Conservation (phyloP, 768 basidiomycete species). For the Termitomyces sp. region DNA sequence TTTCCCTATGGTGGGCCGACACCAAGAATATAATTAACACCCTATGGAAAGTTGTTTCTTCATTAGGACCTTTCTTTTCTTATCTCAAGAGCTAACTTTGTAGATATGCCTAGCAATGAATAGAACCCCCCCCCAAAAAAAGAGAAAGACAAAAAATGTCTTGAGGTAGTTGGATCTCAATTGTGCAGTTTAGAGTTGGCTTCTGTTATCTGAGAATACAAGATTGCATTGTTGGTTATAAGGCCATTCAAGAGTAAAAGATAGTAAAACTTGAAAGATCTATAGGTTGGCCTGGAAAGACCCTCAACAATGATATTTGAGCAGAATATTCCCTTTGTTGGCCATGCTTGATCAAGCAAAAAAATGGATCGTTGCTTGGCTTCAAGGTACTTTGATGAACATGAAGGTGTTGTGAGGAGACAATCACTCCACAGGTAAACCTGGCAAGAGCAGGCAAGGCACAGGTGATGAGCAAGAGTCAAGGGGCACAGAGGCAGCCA, state of each 20-base stretch:
- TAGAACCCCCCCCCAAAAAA: too few relatives aligned
- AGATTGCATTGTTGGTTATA: neutral
- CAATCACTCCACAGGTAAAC: too few relatives aligned
- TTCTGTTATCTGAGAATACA: neutral
- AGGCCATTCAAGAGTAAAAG: neutral
- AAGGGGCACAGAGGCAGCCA: too few relatives aligned
- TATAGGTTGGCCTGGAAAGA: neutral
- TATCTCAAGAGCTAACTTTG: too few relatives aligned
- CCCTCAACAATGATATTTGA: neutral
- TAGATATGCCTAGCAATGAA: too few relatives aligned
- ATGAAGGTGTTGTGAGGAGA: neutral
- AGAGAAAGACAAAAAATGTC: neutral
- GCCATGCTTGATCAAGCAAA: neutral
- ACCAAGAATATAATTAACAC: too few relatives aligned
- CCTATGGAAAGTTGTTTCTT: too few relatives aligned
- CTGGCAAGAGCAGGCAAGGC: too few relatives aligned
- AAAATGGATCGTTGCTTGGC: neutral
- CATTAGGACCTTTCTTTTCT: too few relatives aligned
- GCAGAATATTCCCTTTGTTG: conserved; percentile 8
- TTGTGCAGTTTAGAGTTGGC: neutral
- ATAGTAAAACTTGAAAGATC: neutral
- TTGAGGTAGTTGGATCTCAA: neutral
- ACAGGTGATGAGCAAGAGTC: too few relatives aligned
- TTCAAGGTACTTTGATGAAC: neutral
- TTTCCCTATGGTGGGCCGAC: too few relatives aligned